These are phyloP conservation scores for Cenococcum geophilum DNA, from an alignment of 495 filamentous ascomycete genomes.

Conservation along the genomic window DNA sequence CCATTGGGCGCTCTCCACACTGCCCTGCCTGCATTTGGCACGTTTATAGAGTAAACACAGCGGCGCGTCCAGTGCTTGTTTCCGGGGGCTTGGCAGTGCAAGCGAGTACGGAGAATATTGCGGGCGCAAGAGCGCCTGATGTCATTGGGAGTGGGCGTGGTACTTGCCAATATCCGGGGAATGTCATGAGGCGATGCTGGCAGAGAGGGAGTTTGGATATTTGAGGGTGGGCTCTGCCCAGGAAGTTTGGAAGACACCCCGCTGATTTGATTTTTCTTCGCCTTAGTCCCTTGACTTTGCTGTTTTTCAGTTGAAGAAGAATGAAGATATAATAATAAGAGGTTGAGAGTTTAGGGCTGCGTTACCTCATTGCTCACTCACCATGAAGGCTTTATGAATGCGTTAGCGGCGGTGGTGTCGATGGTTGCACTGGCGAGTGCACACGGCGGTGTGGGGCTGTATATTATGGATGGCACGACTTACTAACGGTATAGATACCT, in stretches of 20 bases:
- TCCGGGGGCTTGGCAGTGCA: neutral
- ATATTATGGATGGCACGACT: slow-evolving; percentile 21
- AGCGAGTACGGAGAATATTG: neutral
- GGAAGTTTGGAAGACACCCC: neutral
- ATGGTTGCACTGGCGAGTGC: slow-evolving; percentile 21
- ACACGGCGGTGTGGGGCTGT: slow-evolving; percentile 28
- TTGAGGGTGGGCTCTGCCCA: neutral
- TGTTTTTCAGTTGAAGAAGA: neutral
- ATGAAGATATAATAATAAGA: neutral
- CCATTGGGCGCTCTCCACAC: neutral
- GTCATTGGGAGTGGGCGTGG: neutral
- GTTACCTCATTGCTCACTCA: neutral
- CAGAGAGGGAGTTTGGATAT: neutral
- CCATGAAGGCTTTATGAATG: slow-evolving; percentile 20
- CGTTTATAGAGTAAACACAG: neutral
- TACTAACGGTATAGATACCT: slow-evolving; percentile 24
- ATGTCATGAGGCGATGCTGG: neutral
- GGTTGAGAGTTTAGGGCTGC: neutral
- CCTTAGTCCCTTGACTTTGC: neutral
- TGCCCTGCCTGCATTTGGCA: neutral
- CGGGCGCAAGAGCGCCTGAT: neutral
- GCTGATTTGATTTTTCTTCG: neutral
- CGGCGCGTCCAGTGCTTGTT: neutral
- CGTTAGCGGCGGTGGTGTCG: slow-evolving; percentile 14
- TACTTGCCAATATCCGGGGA: neutral